These are phyloP conservation scores for Kuraishia hungarica DNA, from an alignment of 805 yeast species.

Conservation along the genomic window DNA sequence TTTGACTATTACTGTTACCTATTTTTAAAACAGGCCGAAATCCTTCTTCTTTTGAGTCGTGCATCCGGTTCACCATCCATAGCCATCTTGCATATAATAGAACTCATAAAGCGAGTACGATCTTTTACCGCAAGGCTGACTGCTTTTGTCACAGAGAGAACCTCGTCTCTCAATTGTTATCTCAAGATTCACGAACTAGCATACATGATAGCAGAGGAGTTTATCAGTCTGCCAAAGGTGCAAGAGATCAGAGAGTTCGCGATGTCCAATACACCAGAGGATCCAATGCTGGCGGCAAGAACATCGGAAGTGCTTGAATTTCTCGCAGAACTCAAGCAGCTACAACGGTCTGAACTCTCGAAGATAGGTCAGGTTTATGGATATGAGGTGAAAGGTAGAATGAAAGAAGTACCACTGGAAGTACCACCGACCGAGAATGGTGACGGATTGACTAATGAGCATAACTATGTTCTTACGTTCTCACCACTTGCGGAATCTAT, in stretches of 20 bases:
- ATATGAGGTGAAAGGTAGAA: conserved; percentile 22
- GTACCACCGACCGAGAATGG: conserved; percentile 2
- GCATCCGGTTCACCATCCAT: conserved; percentile 7
- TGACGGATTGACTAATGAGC: conserved; percentile 6
- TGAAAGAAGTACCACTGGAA: conserved; percentile 8
- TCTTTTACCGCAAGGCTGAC: conserved; percentile 22
- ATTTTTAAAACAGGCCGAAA: conserved; percentile 23
- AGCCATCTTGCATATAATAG: conserved; percentile 19
- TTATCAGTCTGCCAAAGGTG: conserved; percentile 11
- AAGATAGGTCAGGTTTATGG: conserved; percentile 21
- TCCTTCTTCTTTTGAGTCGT: conserved; percentile 10
- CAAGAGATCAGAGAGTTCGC: not conserved
- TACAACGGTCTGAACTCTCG: conserved; percentile 36
- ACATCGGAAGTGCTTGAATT: conserved; percentile 23
- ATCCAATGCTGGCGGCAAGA: not conserved
- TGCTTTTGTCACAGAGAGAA: not conserved
- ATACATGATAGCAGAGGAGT: conserved; percentile 32
- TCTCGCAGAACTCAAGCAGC: conserved; percentile 39
- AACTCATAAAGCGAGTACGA: conserved; percentile 19
- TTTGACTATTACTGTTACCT: conserved; percentile 29
- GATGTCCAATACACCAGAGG: not conserved
- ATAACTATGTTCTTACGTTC: conserved; percentile 8
- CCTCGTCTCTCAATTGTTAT: not conserved
- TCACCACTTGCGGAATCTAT: conserved; percentile 17
- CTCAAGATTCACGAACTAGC: conserved; percentile 30